A percentile compares a stretch with the other conserved stretches of the same genome.
Evolutionary conservation across 2,329 filamentous ascomycete species (phyloP).

Genomic region (Apiospora aurea): DNA sequence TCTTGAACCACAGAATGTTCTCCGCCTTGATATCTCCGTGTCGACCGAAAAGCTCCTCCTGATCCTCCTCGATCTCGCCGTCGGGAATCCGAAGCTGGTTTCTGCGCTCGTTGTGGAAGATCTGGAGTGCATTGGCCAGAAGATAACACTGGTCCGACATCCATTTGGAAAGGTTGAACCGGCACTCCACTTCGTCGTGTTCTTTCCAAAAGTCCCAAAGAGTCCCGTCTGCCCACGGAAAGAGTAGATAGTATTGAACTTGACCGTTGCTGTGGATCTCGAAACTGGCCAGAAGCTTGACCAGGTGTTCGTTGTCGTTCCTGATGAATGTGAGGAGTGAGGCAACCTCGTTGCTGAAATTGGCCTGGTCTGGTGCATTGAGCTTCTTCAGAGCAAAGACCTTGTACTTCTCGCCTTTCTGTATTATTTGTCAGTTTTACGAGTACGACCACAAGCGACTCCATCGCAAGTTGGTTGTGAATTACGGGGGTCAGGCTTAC

Average conservation of each 20-base stretch:
- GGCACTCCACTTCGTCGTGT: constrained; percentile 28
- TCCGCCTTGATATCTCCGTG: constrained; percentile 46
- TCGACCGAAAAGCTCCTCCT: constrained; percentile 39
- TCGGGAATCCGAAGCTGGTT: background rate
- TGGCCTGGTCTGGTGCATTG: background rate
- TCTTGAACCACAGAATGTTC: constrained; percentile 44
- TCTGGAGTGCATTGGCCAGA: background rate
- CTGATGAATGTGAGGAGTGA: background rate
- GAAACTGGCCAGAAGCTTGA: background rate
- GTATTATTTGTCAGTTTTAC: background rate
- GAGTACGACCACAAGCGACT: too few species aligned
- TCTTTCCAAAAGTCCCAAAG: constrained; percentile 31
- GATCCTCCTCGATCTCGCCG: background rate
- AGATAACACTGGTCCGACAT: background rate
- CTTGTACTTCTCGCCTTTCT: background rate
- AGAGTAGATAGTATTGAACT: constrained; percentile 30
- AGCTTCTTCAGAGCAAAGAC: background rate
- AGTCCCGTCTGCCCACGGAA: constrained; percentile 33
- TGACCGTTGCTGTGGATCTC: background rate
- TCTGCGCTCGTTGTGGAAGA: background rate
- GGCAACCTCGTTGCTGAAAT: background rate
- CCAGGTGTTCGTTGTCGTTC: background rate
- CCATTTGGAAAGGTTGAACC: constrained; percentile 25
- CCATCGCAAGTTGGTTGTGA: too few species aligned
- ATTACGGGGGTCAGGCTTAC: background rate